phyloP scores from a whole-genome alignment of 768 basidiomycete species.

The Mycena rebaudengoi region DNA sequence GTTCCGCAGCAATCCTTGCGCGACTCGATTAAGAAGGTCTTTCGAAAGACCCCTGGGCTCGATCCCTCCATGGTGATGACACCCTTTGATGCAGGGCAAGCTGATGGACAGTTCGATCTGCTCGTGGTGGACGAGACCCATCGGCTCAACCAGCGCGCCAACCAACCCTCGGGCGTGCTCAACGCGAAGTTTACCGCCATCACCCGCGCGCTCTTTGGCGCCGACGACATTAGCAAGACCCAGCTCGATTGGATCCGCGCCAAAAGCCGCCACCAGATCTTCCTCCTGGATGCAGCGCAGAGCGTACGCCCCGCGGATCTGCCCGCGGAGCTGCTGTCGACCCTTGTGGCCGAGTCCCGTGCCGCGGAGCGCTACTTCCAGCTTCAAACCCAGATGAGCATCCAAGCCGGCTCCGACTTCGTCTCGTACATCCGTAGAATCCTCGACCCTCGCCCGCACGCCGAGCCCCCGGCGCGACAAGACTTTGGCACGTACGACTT shows the following conservation, averaged over 20 bases:
- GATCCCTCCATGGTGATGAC: constrained; percentile 21
- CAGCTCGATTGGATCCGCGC: constrained; percentile 21
- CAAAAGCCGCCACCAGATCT: constrained; percentile 21
- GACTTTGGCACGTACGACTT: constrained; percentile 18
- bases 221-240: constrained; percentile 18
- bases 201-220: constrained; percentile 18
- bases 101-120: constrained; percentile 16
- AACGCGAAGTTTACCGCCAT: constrained; percentile 15
- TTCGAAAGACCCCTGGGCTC: constrained; percentile 20
- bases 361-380: constrained; percentile 18
- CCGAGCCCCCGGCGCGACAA: constrained; percentile 4
- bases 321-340: constrained; percentile 13
- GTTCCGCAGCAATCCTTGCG: constrained; percentile 21
- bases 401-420: constrained; percentile 22
- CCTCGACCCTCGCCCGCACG: constrained; percentile 15
- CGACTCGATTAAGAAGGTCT: constrained; percentile 20
- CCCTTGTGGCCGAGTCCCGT: constrained; percentile 11
- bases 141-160: constrained; percentile 20
- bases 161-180: constrained; percentile 16
- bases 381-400: constrained; percentile 19
- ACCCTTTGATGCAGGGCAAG: constrained; percentile 14
- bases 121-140: constrained; percentile 21
- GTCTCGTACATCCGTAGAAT: constrained; percentile 18
- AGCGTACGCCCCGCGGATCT: constrained; percentile 20
- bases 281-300: constrained; percentile 21